Base-by-base conservation (phyloP, 768 basidiomycete species). In the Rhizopogon vulgaris region DNA sequence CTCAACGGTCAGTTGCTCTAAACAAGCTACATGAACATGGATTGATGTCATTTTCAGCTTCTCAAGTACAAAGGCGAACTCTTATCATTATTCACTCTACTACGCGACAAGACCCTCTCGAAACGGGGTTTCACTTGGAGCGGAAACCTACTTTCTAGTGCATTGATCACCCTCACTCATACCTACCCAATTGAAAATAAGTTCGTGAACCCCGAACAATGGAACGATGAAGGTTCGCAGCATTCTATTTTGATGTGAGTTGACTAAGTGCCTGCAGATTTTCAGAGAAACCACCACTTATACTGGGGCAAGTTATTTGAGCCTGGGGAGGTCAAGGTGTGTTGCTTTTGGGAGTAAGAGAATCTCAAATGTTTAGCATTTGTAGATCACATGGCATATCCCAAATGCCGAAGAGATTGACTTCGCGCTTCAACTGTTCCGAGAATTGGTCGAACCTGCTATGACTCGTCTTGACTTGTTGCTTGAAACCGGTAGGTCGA, bases 91-190 rank as follows among this genome's bases (percentile, higher is more conserved):
- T 67, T 93, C 34, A 72, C 74, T 51, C 64, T 84, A 7, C 77
- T 93, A 54, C 81, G 83, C 59, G 74, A 83, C 52, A 85, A 85
- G 59, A 82, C 86, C 0, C 77, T 81, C 47, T 85, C 89, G 1
- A 90, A 94, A 67, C 80, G 87, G 45, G 88, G 89, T 3, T 94
- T 81, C 70, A 83, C 85, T 3, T 90, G 87, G 76, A 85, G 81
- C 11, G 88, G 87, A 36, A 86, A 89, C 66, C 66, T 94, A 14
- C 64, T 94, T 24, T 83, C 83, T 9, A 85, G 85, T 57, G 70
- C 83, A 32, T 67, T 94, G 24, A 73, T 85, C 25, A 87, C 90
- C 0, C 68, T 93, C 39, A 89, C 87, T 1, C 83, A 90, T 52
- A 85, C 86, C 1, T 93, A 90, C 68, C 84, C 89, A 4, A 65